Conservation (phyloP, 2,329 filamentous ascomycete genomes). For the Neocatenulostroma microsporum region DNA sequence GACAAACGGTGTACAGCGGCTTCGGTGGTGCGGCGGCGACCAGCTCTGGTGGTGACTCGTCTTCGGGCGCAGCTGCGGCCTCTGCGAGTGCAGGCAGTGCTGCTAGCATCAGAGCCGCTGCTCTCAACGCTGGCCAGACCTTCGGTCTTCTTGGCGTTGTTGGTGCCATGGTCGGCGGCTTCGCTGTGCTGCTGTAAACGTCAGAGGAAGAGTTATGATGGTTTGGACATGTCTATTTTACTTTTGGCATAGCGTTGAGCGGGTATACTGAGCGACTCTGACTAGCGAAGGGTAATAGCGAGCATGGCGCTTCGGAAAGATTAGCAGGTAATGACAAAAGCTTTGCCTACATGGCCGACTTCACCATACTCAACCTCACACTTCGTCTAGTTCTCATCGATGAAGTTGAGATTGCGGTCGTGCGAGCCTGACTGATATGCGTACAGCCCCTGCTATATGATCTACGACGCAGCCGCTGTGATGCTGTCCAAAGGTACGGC, state of each 20-base stretch:
- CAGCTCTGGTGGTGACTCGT: constrained; percentile 27
- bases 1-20: constrained; percentile 37
- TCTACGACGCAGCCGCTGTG: too few relatives aligned
- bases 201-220: too few relatives aligned
- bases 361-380: too few relatives aligned
- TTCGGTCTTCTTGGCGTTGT: constrained; percentile 51
- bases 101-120: constrained; percentile 28
- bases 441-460: too few relatives aligned
- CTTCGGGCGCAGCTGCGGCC: constrained; percentile 12
- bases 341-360: too few relatives aligned
- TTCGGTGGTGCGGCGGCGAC: constrained; percentile 31
- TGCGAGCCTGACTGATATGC: too few relatives aligned
- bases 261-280: neutral
- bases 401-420: too few relatives aligned
- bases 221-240: too few relatives aligned
- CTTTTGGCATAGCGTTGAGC: neutral
- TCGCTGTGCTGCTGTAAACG: constrained; percentile 36
- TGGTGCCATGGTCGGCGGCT: constrained; percentile 50
- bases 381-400: too few relatives aligned
- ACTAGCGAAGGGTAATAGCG: neutral
- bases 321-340: too few relatives aligned
- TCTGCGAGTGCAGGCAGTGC: constrained; percentile 8
- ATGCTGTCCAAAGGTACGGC: too few relatives aligned
- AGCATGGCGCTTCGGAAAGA: neutral
- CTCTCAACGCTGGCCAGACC: constrained; percentile 47